These are phyloP conservation scores for Moringa oleifera DNA, from an alignment of 345 rosid genomes.

Conservation along the genomic window DNA sequence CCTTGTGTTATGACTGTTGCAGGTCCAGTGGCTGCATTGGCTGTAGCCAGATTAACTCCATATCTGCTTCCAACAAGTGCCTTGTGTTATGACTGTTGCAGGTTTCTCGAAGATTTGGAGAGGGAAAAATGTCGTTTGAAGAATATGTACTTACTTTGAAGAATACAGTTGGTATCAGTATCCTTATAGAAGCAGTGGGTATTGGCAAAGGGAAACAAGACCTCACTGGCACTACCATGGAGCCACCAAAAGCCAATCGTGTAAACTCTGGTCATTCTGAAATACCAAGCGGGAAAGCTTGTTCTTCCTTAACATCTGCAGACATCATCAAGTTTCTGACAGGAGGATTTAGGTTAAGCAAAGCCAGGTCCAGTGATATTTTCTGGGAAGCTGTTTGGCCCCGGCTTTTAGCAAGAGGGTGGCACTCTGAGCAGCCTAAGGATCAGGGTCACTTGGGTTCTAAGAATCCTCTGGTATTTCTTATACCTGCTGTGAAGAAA, in stretches of 20 bases:
- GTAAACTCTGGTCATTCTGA: constrained; percentile 33
- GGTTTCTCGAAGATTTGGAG: constrained; percentile 40
- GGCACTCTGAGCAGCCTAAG: constrained; percentile 85
- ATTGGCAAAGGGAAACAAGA: constrained; percentile 61
- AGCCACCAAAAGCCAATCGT: constrained; percentile 46
- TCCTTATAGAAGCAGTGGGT: constrained; percentile 41
- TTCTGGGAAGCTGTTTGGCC: constrained; percentile 99
- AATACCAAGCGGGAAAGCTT: constrained; percentile 57
- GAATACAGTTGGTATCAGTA: constrained; percentile 31
- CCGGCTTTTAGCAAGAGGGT: constrained; percentile 75
- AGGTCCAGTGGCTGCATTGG: neutral
- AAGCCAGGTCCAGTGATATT: constrained; percentile 68
- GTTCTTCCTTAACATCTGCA: constrained; percentile 41
- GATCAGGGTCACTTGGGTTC: constrained; percentile 28
- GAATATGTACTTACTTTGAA: constrained; percentile 64
- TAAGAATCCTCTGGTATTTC: constrained; percentile 62
- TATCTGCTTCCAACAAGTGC: too few relatives aligned
- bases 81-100: constrained; percentile 14
- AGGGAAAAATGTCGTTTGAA: constrained; percentile 44
- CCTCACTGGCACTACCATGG: constrained; percentile 47
- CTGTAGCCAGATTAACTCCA: constrained; percentile 14
- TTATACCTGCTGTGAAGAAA: constrained; percentile 60
- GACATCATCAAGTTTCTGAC: constrained; percentile 64
- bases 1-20: too few relatives aligned
- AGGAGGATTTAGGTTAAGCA: constrained; percentile 67